Conservation (phyloP, 2,329 filamentous ascomycete genomes). For the Daldinia sp. region DNA sequence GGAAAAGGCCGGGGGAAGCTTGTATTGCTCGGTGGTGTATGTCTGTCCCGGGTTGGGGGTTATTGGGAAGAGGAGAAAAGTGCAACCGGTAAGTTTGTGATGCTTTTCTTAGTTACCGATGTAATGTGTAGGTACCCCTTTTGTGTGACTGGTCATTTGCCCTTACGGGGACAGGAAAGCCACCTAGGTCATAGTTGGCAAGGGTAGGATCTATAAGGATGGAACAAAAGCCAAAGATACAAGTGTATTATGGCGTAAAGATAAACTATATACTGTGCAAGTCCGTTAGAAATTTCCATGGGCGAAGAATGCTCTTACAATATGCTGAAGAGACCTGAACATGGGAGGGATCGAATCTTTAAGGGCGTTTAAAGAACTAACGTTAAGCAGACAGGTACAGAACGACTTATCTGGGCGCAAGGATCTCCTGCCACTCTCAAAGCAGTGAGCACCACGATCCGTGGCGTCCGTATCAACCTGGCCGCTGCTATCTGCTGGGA, state of each 20-base stretch:
- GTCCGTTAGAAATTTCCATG: too few relatives aligned
- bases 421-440: constrained; percentile 82
- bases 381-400: constrained; percentile 73
- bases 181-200: constrained; percentile 5
- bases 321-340: too few relatives aligned
- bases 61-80: constrained; percentile 88
- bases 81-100: constrained; percentile 77
- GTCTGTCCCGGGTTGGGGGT: constrained; percentile 79
- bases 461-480: constrained; percentile 82
- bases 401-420: constrained; percentile 90
- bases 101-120: background rate
- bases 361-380: constrained; percentile 15
- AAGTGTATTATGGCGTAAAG: too few relatives aligned
- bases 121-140: background rate
- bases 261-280: too few relatives aligned
- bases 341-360: background rate
- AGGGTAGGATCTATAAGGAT: background rate
- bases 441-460: constrained; percentile 83
- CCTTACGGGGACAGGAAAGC: constrained; percentile 13
- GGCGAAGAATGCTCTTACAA: too few relatives aligned
- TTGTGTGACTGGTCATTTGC: constrained; percentile 13
- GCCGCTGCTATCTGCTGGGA: constrained; percentile 96
- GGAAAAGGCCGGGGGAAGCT: constrained; percentile 81
- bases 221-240: too few relatives aligned
- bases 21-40: constrained; percentile 88